phyloP scores from a whole-genome alignment of 2,329 filamentous ascomycete genomes.

The Seiridium cupressi region DNA sequence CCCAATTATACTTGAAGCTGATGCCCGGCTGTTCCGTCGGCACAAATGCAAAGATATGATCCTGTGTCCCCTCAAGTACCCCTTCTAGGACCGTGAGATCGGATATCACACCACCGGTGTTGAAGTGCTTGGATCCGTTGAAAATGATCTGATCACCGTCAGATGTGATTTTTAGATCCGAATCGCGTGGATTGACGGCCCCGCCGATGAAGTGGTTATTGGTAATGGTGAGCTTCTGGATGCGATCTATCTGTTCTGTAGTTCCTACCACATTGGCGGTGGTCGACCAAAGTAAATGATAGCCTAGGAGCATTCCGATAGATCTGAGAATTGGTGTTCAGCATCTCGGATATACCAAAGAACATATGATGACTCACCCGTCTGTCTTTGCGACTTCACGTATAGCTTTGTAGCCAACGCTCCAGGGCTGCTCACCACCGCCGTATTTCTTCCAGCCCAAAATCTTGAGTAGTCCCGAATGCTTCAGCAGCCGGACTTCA shows the following conservation, averaged over 20 bases:
- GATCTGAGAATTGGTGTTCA: slow-evolving; percentile 33
- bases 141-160: slow-evolving; percentile 56
- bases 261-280: slow-evolving; percentile 61
- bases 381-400: slow-evolving; percentile 63
- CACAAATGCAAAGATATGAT: slow-evolving; percentile 63
- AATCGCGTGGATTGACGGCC: slow-evolving; percentile 65
- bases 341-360: background rate
- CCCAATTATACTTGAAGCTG: slow-evolving; percentile 57
- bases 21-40: slow-evolving; percentile 57
- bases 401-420: slow-evolving; percentile 56
- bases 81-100: slow-evolving; percentile 62
- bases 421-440: slow-evolving; percentile 34
- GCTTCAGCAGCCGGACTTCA: slow-evolving; percentile 38
- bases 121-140: slow-evolving; percentile 64
- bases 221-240: slow-evolving; percentile 54
- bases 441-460: slow-evolving; percentile 38
- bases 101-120: slow-evolving; percentile 65
- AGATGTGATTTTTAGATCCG: slow-evolving; percentile 54
- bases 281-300: slow-evolving; percentile 63
- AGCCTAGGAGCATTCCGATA: slow-evolving; percentile 64
- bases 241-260: slow-evolving; percentile 55
- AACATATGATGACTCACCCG: slow-evolving; percentile 22
- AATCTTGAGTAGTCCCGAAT: slow-evolving; percentile 37
- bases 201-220: slow-evolving; percentile 68
- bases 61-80: slow-evolving; percentile 52